Conservation (phyloP, 176 grass and related monocot genomes). For the Aegilops longissima region DNA sequence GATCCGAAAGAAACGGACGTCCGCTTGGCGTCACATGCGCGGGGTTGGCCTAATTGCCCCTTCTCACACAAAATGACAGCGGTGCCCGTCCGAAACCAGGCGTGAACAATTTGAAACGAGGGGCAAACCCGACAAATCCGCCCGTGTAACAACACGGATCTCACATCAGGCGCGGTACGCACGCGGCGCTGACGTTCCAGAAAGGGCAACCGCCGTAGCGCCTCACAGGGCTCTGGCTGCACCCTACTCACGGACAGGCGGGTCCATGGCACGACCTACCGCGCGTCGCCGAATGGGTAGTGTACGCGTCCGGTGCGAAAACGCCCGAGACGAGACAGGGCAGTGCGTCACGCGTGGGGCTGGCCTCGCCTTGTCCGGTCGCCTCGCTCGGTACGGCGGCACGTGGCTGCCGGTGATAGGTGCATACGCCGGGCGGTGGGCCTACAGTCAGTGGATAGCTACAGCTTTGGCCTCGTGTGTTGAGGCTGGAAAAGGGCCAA, state of each 20-base stretch:
- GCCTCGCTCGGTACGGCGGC: not conserved
- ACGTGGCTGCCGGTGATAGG: not conserved
- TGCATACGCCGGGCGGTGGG: not conserved
- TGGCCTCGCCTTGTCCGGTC: not conserved
- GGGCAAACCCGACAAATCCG: too few relatives aligned
- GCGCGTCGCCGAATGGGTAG: not conserved
- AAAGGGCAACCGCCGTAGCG: not conserved
- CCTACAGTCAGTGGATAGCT: not conserved
- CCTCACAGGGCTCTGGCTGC: not conserved
- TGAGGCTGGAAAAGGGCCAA: not conserved
- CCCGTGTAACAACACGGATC: too few relatives aligned
- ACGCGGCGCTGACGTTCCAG: not conserved
- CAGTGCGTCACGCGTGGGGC: constrained; percentile 31
- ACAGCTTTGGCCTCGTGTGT: not conserved
- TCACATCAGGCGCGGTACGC: too few relatives aligned
- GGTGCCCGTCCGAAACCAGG: too few relatives aligned
- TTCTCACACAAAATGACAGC: too few relatives aligned
- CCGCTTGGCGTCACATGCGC: too few relatives aligned
- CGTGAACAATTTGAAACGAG: too few relatives aligned
- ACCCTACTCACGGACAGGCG: not conserved
- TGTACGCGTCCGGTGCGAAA: not conserved
- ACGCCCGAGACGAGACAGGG: not conserved
- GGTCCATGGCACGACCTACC: not conserved
- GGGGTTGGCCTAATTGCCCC: too few relatives aligned
- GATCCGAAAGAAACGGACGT: too few relatives aligned